Evolutionary conservation across 1,284 basidiomycete species (phyloP), one percentile per base, ranked within the genome.

Genomic region (Volvariella volvacea): DNA sequence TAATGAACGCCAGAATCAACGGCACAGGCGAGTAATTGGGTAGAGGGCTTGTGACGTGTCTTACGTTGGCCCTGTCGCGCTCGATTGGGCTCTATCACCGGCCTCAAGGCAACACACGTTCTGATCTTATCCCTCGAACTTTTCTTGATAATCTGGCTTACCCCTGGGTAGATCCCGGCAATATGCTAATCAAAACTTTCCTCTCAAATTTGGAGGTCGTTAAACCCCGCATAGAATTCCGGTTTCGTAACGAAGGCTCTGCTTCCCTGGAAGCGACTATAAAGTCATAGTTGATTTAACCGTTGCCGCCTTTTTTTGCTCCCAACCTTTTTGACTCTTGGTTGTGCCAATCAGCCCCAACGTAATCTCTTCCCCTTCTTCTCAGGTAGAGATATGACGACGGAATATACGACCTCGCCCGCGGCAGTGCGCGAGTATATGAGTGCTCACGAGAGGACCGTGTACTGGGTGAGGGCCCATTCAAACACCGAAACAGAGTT

Each of bases 391-490:
- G 40, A 47, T 49, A 44, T 51, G 49, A 83, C 86, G 82, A 81
- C 81, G 43, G 81, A 83, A 64, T 82, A 80, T 62, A 73, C 74
- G 1, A 67, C 72, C 33, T 76, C 76, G 37, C 73, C 80, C 3
- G 73, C 77, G 48, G 75, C 76, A 34, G 63, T 76, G 42, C 70
- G 70, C 41, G 71, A 78, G 55, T 81, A 70, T 55, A 69, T 74
- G 62, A 67, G 63, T 46, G 65, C 80, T 49, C 74, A 71, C 43
- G 70, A 78, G 25, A 73, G 83, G 40, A 83, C 80, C 3, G 69
- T 70, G 14, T 56, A 71, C 54, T 86, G 83, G 83, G 73, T 86
- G 15, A 60, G 62, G 43, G 58, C 61, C 22, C 70, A 76, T 55
- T 57, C 66, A 2, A 59, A 66, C 4, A 54, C 60, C 31, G 57